Percentiles rank a stretch among this genome's conserved stretches.
Conservation (phyloP, 2,329 filamentous ascomycete genomes). For the Cordyceps sp. region DNA sequence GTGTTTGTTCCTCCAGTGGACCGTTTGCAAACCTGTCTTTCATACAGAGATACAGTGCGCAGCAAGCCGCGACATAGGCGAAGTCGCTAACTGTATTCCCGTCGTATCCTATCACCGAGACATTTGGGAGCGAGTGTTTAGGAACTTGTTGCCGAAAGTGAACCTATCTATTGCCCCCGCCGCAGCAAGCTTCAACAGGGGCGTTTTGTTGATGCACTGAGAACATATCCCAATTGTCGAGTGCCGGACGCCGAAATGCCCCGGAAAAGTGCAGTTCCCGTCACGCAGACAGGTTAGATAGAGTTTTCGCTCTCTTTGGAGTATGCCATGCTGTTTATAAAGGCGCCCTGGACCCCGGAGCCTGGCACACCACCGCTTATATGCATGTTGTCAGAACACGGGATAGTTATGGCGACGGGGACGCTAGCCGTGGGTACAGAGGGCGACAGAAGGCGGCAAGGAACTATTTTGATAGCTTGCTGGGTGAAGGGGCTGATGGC, state of each 20-base stretch:
- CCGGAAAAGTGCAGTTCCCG: neutral
- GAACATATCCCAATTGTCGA: neutral
- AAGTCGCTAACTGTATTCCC: no score
- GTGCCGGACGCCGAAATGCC: neutral
- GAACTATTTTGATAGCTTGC: neutral
- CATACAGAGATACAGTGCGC: neutral
- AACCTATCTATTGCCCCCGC: no score
- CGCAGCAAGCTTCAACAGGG: neutral
- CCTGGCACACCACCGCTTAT: no score
- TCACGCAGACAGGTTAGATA: neutral
- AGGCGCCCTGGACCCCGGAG: neutral
- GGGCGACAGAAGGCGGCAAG: neutral
- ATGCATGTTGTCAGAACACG: neutral
- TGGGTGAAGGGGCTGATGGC: slow-evolving; percentile 1
- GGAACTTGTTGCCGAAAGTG: no score
- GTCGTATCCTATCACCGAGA: no score
- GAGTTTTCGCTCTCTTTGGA: neutral
- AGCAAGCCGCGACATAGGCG: no score
- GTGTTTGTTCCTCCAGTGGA: neutral
- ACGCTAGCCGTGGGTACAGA: neutral
- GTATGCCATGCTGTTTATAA: neutral
- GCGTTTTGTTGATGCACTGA: neutral
- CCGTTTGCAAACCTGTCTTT: neutral
- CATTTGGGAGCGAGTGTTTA: no score
- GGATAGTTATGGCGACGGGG: neutral